phyloP scores from a whole-genome alignment of 345 rosid genomes.

The Erucastrum elatum region DNA sequence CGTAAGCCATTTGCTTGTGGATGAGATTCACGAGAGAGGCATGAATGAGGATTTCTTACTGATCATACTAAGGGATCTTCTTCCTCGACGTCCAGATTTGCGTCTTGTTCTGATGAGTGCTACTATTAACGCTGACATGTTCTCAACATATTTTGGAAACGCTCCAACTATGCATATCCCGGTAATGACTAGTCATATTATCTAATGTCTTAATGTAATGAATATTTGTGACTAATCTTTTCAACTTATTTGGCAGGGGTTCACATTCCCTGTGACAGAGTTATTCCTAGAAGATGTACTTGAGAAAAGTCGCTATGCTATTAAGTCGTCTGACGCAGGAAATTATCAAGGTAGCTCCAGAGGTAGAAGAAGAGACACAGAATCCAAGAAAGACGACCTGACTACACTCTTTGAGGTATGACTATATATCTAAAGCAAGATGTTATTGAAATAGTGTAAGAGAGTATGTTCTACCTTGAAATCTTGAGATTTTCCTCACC shows the following conservation, averaged over 20 bases:
- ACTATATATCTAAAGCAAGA: too few relatives aligned
- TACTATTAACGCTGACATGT: conserved; percentile 88
- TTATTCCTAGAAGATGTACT: conserved; percentile 84
- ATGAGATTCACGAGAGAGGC: conserved; percentile 99
- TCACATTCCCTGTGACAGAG: conserved; percentile 87
- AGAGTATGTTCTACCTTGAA: conserved; percentile 8
- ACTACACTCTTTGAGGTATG: conserved; percentile 73
- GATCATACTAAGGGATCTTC: conserved; percentile 86
- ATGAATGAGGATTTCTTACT: conserved; percentile 92
- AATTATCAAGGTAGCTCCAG: conserved; percentile 69
- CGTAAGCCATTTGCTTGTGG: conserved; percentile 90
- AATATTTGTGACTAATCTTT: conserved; percentile 7
- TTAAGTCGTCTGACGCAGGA: conserved; percentile 62
- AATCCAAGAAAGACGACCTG: conserved; percentile 69
- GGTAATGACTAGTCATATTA: conserved; percentile 46
- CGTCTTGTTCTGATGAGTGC: conserved; percentile 94
- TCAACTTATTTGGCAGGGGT: conserved; percentile 54
- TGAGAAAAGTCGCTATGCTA: conserved; percentile 68
- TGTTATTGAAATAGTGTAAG: conserved; percentile 11
- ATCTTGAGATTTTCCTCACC: conserved; percentile 10
- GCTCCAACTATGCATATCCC: conserved; percentile 80
- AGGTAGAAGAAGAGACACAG: conserved; percentile 75
- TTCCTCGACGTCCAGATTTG: conserved; percentile 86
- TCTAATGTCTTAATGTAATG: conserved; percentile 1
- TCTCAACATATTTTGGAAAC: conserved; percentile 80